Evolutionary conservation across 2,329 filamentous ascomycete genomes (phyloP).

Genomic region (Neospermospora avenae): DNA sequence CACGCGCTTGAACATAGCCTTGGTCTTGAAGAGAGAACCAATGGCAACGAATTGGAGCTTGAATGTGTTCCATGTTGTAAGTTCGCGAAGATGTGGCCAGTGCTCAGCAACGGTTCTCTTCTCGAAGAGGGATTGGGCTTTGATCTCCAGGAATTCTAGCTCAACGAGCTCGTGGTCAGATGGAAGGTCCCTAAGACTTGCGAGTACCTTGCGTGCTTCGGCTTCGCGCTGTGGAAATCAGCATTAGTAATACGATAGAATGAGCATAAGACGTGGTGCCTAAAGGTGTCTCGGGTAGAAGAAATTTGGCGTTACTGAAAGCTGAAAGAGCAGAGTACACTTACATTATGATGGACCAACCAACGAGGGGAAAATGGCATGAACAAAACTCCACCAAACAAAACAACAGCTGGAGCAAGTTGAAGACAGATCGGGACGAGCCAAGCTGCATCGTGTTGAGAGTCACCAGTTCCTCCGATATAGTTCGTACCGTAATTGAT

Average conservation of each 20-base stretch:
- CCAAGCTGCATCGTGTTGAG: constrained; percentile 68
- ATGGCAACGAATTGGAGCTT: constrained; percentile 69
- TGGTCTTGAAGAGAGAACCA: constrained; percentile 59
- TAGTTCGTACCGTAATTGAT: constrained; percentile 63
- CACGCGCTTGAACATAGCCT: constrained; percentile 64
- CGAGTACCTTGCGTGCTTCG: constrained; percentile 62
- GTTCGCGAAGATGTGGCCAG: constrained; percentile 62
- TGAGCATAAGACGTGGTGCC: neutral
- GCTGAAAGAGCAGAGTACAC: neutral
- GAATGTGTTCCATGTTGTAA: constrained; percentile 59
- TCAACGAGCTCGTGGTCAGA: constrained; percentile 65
- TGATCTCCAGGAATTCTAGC: constrained; percentile 80
- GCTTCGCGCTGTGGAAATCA: constrained; percentile 48
- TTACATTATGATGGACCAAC: constrained; percentile 61
- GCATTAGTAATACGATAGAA: neutral
- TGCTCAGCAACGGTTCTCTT: constrained; percentile 65
- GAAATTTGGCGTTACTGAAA: neutral
- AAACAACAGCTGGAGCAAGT: constrained; percentile 61
- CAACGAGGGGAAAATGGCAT: constrained; percentile 79
- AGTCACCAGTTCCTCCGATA: constrained; percentile 58
- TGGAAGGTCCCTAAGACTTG: constrained; percentile 59
- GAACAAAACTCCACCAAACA: constrained; percentile 70
- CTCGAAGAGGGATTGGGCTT: constrained; percentile 74
- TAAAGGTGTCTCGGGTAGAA: neutral
- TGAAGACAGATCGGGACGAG: constrained; percentile 70